Evolutionary conservation across 1,139 yeast species (phyloP), one percentile per base, ranked within the genome.

Genomic region (Yamadazyma pseudoaaseri): DNA sequence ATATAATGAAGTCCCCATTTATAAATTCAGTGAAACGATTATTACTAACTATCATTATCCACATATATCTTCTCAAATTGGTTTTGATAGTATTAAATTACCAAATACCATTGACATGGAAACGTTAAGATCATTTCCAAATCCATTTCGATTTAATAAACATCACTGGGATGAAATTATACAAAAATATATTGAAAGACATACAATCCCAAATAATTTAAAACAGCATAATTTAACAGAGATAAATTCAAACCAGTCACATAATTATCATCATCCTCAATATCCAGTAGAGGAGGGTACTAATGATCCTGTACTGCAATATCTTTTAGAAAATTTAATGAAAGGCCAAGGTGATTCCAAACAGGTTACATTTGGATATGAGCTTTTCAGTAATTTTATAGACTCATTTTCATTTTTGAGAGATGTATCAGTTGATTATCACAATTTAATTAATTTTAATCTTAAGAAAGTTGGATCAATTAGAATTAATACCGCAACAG

Each of bases 1-100:
- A 12, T 23, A 54, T 13, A 54, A 55, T 31, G 64, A 59, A 35
- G 39, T 59, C 2, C 49, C 50, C 44, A 47, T 59, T 10, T 35
- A 42, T 6, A 32, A 36, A 10, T 57, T 59, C 38, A 47, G 36
- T 20, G 33, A 34, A 1, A 44, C 48, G 5, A 29, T 34, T 16
- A 43, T 54, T 23, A 38, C 38, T n/a, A 45, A 26, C 20, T 47
- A 41, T 31, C 44, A 52, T 36, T 54, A 42, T 38, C 23, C 46
- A 4, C 61, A 55, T 37, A 37, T 54, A n/a, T 57, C 58, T 1
- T 20, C 26, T 7, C 38, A 36, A 15, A 24, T 37, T 3, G 16
- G 15, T n/a, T 37, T 37, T 18, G 14, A 18, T 5, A 24, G 27
- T 5, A 11, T 20, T 17, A 13, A 14, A 6, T 23, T 13, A 11